Conservation (phyloP, 2,329 filamentous ascomycete genomes). For the Stachybotrys echinatus region DNA sequence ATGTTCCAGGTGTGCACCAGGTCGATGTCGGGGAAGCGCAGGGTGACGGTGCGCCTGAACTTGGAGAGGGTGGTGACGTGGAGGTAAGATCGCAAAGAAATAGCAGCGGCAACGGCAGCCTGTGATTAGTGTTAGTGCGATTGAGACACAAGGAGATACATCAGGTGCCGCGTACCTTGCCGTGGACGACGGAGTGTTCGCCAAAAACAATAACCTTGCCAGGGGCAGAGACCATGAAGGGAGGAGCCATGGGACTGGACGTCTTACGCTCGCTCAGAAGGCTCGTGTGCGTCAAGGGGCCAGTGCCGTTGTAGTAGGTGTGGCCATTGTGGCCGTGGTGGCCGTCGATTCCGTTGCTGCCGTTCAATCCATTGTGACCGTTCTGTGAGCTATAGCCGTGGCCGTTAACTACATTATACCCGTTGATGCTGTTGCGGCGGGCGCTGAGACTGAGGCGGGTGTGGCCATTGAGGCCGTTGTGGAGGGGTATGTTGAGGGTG, state of each 20-base stretch:
- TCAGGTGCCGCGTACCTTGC: slow-evolving; percentile 59
- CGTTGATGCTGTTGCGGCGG: slow-evolving; percentile 13
- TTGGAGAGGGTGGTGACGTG: slow-evolving; percentile 93
- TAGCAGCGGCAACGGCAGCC: slow-evolving; percentile 90
- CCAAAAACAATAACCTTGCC: slow-evolving; percentile 98
- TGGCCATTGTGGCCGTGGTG: slow-evolving; percentile 16
- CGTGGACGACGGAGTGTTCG: slow-evolving; percentile 96
- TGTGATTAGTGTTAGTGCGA: slow-evolving; percentile 26
- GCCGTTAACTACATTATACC: slow-evolving; percentile 11
- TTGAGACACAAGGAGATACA: neutral
- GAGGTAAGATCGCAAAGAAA: slow-evolving; percentile 92
- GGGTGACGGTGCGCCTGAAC: slow-evolving; percentile 78
- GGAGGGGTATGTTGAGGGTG: neutral
- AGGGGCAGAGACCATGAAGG: slow-evolving; percentile 97
- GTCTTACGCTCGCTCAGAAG: slow-evolving; percentile 46
- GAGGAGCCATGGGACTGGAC: slow-evolving; percentile 67
- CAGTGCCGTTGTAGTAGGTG: slow-evolving; percentile 28
- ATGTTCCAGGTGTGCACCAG: slow-evolving; percentile 93
- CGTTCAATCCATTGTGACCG: slow-evolving; percentile 8
- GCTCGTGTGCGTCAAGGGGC: slow-evolving; percentile 22
- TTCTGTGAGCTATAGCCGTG: slow-evolving; percentile 5
- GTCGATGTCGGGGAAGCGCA: slow-evolving; percentile 88
- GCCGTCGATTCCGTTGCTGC: slow-evolving; percentile 11
- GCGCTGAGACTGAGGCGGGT: slow-evolving; percentile 3
- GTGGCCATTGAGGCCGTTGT: neutral